Base-by-base conservation (phyloP, 1,284 basidiomycete genomes). In the Ganoderma meredithae region DNA sequence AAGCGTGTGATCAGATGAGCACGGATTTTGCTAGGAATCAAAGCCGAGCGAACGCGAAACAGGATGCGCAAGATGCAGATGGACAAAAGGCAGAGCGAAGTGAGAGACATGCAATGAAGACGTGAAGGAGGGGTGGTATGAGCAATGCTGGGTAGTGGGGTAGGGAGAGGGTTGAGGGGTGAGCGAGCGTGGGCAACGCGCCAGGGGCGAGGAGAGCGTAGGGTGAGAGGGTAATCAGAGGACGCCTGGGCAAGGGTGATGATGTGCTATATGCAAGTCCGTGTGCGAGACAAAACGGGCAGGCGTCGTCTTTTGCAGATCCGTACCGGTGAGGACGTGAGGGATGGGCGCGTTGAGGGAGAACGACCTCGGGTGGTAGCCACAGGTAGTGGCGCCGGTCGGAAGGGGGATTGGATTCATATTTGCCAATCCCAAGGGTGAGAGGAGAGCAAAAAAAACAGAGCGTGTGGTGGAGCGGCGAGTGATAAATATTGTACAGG, bases 221-320 rank as follows among this genome's bases (percentile, higher is more conserved):
- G 39, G 62, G 39, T n/a, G 64, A 56, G 60, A 56, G 55, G 63
- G 56, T 43, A 25, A 47, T 64, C 59, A 68, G 62, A 61, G 60
- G 63, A 66, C 68, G 67, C 68, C 55, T 63, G 40, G 36, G 31
- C 19, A 53, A 52, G 22, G 53, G 60, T 47, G 58, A 69, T 47
- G 63, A 66, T 69, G 63, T 31, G 67, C 66, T 73, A 72, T 73
- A 67, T 71, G 69, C 66, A 69, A 69, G 73, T 74, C 71, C 73
- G 66, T 71, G 60, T 71, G 71, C 63, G 66, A 64, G 27, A 63
- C 53, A 43, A 25, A 65, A 65, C 36, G 61, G 53, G 70, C 53
- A 68, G 66, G 67, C 66, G 70, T 64, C 67, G 53, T 63, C 69
- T 74, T 74, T 74, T 74, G 56, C 63, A 69, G 68, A 68, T 69